Conservation (phyloP, 2,329 filamentous ascomycete genomes). For the Scedosporium aurantiacum region DNA sequence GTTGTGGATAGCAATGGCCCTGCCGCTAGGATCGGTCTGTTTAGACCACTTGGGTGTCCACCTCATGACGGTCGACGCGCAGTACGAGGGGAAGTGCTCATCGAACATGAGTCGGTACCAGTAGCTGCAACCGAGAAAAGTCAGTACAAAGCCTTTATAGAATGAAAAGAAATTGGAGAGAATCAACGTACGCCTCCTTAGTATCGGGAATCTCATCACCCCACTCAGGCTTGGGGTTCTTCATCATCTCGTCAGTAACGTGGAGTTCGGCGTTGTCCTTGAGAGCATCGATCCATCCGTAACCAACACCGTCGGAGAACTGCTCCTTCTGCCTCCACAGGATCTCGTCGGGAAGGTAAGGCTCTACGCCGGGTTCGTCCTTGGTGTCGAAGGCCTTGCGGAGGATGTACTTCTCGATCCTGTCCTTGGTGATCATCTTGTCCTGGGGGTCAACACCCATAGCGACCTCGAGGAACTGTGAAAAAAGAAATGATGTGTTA, state of each 20-base stretch:
- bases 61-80: slow-evolving; percentile 84
- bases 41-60: slow-evolving; percentile 98
- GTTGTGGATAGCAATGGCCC: slow-evolving; percentile 66
- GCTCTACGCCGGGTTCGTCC: slow-evolving; percentile 66
- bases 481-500: neutral
- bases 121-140: slow-evolving; percentile 43
- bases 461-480: slow-evolving; percentile 74
- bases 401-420: slow-evolving; percentile 95
- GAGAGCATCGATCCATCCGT: slow-evolving; percentile 96
- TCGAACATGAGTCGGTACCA: slow-evolving; percentile 99
- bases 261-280: slow-evolving; percentile 88
- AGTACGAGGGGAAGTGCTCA: slow-evolving; percentile 90
- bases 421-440: slow-evolving; percentile 87
- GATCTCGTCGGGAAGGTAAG: slow-evolving; percentile 93
- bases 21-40: slow-evolving; percentile 88
- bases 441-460: slow-evolving; percentile 93
- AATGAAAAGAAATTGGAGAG: neutral
- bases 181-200: slow-evolving; percentile 71
- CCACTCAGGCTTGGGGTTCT: slow-evolving; percentile 96
- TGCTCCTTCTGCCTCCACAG: slow-evolving; percentile 99
- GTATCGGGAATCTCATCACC: slow-evolving; percentile 83
- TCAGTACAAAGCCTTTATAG: slow-evolving; percentile 14
- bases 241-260: slow-evolving; percentile 95
- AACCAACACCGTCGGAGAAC: slow-evolving; percentile 96
- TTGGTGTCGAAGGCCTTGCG: slow-evolving; percentile 94